Evolutionary conservation across 1,284 basidiomycete species (phyloP).

Genomic region (Trichosporon sp.): DNA sequence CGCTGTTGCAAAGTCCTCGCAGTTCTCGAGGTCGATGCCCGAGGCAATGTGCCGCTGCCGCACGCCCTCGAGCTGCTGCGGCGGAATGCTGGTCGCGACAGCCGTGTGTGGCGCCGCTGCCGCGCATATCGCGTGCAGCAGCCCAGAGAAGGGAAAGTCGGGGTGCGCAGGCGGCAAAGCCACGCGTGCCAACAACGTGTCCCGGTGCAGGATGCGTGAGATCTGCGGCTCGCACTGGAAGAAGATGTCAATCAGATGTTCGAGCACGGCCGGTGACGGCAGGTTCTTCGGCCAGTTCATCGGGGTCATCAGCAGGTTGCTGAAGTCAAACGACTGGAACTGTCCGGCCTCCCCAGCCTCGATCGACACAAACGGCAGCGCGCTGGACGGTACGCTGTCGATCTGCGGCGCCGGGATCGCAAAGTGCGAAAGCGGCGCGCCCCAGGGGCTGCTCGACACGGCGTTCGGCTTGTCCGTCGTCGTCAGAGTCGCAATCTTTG

Average conservation of each 20-base stretch:
- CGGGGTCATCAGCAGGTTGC: conserved; percentile 35
- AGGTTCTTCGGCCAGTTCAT: conserved; percentile 41
- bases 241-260: conserved; percentile 47
- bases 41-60: conserved; percentile 22
- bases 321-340: conserved; percentile 28
- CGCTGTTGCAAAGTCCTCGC: conserved; percentile 41
- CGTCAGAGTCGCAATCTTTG: conserved; percentile 27
- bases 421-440: conserved; percentile 10
- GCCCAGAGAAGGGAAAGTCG: conserved; percentile 49
- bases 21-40: conserved; percentile 29
- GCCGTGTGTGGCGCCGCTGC: conserved; percentile 46
- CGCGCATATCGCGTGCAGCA: conserved; percentile 52
- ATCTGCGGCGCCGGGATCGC: not conserved
- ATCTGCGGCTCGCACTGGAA: conserved; percentile 44
- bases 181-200: conserved; percentile 45
- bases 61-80: conserved; percentile 28
- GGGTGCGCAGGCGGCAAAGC: conserved; percentile 47
- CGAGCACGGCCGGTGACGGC: conserved; percentile 40
- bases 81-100: conserved; percentile 33
- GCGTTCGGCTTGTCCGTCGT: not conserved
- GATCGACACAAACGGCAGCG: conserved; percentile 11
- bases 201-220: conserved; percentile 45
- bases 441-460: conserved; percentile 2
- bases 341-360: conserved; percentile 15
- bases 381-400: conserved; percentile 3